phyloP scores from a whole-genome alignment of 805 yeast genomes.

The Wickerhamiella dianesei region DNA sequence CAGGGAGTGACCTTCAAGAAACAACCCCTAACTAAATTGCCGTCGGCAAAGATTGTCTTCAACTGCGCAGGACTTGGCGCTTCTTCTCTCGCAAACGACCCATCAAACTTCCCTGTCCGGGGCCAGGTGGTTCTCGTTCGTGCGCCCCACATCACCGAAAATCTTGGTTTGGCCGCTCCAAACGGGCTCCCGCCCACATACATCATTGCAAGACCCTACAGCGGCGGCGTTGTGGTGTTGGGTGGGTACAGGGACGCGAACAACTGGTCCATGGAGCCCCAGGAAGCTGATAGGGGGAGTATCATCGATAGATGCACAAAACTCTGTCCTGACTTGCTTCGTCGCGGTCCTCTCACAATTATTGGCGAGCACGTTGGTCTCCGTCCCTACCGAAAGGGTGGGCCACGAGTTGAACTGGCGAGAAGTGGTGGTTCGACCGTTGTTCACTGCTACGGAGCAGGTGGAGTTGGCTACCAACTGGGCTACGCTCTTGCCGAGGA shows the following conservation, averaged over 20 bases:
- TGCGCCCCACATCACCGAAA: constrained; percentile 55
- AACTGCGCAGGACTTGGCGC: constrained; percentile 74
- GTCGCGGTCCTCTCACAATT: constrained; percentile 33
- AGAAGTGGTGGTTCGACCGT: constrained; percentile 28
- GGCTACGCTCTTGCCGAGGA: constrained; percentile 50
- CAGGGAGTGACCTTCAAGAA: constrained; percentile 42
- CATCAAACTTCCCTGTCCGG: constrained; percentile 47
- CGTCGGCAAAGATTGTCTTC: constrained; percentile 32
- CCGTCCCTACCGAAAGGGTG: constrained; percentile 66
- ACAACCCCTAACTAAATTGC: constrained; percentile 36
- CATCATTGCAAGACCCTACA: constrained; percentile 56
- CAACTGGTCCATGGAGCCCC: constrained; percentile 50
- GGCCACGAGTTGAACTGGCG: constrained; percentile 55
- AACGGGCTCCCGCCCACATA: constrained; percentile 37
- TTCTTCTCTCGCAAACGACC: constrained; percentile 40
- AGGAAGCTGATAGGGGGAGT: constrained; percentile 42
- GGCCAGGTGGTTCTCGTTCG: constrained; percentile 67
- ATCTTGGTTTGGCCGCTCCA: constrained; percentile 23
- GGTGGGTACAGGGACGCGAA: constrained; percentile 63
- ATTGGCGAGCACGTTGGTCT: constrained; percentile 58
- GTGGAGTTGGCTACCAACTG: constrained; percentile 66
- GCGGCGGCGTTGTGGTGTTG: constrained; percentile 51
- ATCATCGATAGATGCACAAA: constrained; percentile 45
- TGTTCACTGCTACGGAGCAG: constrained; percentile 67
- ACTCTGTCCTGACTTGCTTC: constrained; percentile 33